Conservation (phyloP, 768 basidiomycete genomes). For the Gloeopeniophorella convolvens region DNA sequence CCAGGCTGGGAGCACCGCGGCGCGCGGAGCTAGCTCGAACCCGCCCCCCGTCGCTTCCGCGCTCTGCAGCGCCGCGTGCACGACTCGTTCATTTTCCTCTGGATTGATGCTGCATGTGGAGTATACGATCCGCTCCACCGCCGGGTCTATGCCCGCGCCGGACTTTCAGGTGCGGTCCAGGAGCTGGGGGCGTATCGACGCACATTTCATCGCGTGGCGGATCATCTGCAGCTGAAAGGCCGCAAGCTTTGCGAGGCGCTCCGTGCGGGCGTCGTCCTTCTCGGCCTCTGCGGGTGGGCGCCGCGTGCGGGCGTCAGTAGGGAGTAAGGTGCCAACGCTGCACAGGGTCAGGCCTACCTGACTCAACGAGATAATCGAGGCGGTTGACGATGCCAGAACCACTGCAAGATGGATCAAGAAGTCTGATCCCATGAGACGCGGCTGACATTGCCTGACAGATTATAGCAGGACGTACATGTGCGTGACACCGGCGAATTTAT, state of each 20-base stretch:
- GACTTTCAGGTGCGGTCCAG: too few species aligned
- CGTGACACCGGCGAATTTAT: conserved; percentile 58
- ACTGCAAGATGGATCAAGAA: conserved; percentile 95
- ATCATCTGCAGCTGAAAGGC: conserved; percentile 89
- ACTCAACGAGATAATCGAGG: conserved; percentile 74
- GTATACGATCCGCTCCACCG: conserved; percentile 79
- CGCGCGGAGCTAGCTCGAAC: conserved; percentile 64
- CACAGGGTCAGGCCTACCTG: conserved; percentile 52
- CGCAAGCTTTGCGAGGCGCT: conserved; percentile 77
- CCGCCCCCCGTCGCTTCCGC: conserved; percentile 53
- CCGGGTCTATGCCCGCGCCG: conserved; percentile 59
- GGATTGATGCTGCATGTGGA: conserved; percentile 96
- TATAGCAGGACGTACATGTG: conserved; percentile 67
- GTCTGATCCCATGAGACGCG: conserved; percentile 35
- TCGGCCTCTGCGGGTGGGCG: conserved; percentile 40
- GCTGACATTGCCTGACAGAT: neutral
- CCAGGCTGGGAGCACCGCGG: conserved; percentile 77
- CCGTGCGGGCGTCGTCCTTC: conserved; percentile 49
- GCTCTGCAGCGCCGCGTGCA: conserved; percentile 62
- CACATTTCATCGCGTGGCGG: conserved; percentile 93
- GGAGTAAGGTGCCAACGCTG: too few species aligned
- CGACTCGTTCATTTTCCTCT: conserved; percentile 90
- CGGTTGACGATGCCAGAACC: conserved; percentile 91
- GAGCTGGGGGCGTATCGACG: conserved; percentile 22
- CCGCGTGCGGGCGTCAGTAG: conserved; percentile 10